Evolutionary conservation across 1,139 yeast genomes (phyloP).

Genomic region (Debaryomycetaceae sp.): DNA sequence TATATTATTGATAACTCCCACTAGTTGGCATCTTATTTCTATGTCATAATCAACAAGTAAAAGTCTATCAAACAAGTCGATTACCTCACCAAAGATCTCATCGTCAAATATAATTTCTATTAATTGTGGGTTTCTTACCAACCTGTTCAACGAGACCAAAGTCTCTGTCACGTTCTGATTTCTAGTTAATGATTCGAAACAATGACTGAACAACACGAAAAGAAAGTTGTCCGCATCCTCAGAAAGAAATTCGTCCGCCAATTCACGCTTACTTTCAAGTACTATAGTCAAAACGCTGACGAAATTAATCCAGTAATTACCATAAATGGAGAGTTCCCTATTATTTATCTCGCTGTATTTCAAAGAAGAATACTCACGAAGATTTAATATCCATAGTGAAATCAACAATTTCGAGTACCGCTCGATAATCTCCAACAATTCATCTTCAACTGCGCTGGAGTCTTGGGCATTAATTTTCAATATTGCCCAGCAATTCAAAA

Average conservation of each 20-base stretch:
- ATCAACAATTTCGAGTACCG: conserved; percentile 60
- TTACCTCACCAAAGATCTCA: conserved; percentile 68
- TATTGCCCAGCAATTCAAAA: conserved; percentile 88
- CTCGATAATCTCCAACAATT: conserved; percentile 42
- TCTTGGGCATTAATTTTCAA: conserved; percentile 50
- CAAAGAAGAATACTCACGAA: conserved; percentile 70
- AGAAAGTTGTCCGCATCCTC: conserved; percentile 72
- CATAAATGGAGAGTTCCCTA: conserved; percentile 55
- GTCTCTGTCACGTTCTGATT: conserved; percentile 41
- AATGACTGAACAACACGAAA: conserved; percentile 79
- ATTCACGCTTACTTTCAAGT: conserved; percentile 47
- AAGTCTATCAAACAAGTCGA: conserved; percentile 73
- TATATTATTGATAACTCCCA: conserved; percentile 53
- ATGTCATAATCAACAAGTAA: conserved; percentile 56
- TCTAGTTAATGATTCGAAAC: conserved; percentile 68
- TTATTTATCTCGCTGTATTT: conserved; percentile 51
- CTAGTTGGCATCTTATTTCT: conserved; percentile 49
- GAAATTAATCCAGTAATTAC: conserved; percentile 73
- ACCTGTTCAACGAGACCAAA: conserved; percentile 51
- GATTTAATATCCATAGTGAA: conserved; percentile 74
- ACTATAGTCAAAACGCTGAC: conserved; percentile 73
- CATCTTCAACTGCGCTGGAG: conserved; percentile 33
- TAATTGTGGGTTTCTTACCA: conserved; percentile 57
- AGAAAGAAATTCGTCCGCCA: conserved; percentile 43
- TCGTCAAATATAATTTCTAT: conserved; percentile 63